A percentile compares a stretch with the other conserved stretches of the same genome.
Conservation (phyloP, 2,329 filamentous ascomycete species). For the Elsinoe ampelina region DNA sequence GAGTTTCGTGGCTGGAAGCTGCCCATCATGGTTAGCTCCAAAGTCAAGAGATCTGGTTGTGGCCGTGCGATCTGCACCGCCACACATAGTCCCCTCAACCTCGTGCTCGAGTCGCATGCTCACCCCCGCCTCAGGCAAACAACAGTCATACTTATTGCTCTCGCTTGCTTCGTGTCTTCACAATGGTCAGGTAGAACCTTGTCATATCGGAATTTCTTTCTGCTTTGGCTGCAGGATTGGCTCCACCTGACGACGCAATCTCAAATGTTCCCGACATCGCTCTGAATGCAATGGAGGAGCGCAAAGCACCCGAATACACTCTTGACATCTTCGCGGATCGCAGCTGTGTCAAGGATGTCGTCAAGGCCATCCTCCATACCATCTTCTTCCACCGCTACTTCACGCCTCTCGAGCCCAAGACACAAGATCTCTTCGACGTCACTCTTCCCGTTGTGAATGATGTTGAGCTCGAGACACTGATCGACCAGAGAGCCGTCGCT, state of each 20-base stretch:
- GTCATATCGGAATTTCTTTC: too few species aligned
- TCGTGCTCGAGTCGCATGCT: neutral
- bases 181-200: neutral
- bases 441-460: slow-evolving; percentile 85
- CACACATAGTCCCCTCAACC: neutral
- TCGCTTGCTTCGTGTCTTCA: neutral
- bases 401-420: slow-evolving; percentile 70
- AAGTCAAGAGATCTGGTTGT: neutral
- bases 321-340: slow-evolving; percentile 92
- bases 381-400: slow-evolving; percentile 99
- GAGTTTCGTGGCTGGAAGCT: neutral
- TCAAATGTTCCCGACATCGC: neutral
- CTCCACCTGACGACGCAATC: neutral
- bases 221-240: too few species aligned
- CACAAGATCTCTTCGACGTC: slow-evolving; percentile 82
- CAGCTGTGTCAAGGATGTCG: slow-evolving; percentile 78
- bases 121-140: neutral
- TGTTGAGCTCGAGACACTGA: slow-evolving; percentile 82
- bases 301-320: slow-evolving; percentile 73
- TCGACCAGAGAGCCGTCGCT: slow-evolving; percentile 74
- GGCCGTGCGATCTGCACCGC: neutral
- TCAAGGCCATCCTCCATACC: slow-evolving; percentile 88
- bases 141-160: neutral
- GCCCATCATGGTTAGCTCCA: neutral
- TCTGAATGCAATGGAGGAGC: slow-evolving; percentile 48